These are phyloP conservation scores for Coemansia aciculifera DNA, from an alignment of 192 early-diverging fungal genomes.

Conservation along the genomic window DNA sequence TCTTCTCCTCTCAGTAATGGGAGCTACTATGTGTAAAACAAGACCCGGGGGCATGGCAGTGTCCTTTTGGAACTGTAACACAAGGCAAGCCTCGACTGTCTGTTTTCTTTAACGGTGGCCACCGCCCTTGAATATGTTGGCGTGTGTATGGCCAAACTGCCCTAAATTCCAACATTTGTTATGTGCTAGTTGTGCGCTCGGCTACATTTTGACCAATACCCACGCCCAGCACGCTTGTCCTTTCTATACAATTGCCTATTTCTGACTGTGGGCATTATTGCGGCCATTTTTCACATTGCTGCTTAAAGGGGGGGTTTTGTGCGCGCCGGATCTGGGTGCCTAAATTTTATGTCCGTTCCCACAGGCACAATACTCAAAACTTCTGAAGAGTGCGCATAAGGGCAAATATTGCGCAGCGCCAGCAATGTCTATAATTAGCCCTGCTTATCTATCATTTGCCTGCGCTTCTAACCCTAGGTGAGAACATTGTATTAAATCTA, in stretches of 20 bases:
- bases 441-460: not conserved
- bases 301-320: not conserved
- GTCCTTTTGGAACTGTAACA: not conserved
- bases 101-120: not conserved
- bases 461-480: not conserved
- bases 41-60: not conserved
- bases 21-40: not conserved
- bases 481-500: not conserved
- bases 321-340: not conserved
- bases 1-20: not conserved
- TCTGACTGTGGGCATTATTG: constrained; percentile 9
- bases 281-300: constrained; percentile 11
- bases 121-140: not conserved
- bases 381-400: not conserved
- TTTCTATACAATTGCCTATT: not conserved
- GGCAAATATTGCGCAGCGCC: not conserved
- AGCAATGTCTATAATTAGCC: not conserved
- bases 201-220: not conserved
- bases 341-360: not conserved
- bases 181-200: not conserved
- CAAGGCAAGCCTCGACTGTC: not conserved
- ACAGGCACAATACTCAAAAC: constrained; percentile 1
- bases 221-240: not conserved
- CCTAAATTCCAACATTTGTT: not conserved
- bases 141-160: not conserved